Conservation (phyloP, 148 eudicot species). For the Bassia scoparia region DNA sequence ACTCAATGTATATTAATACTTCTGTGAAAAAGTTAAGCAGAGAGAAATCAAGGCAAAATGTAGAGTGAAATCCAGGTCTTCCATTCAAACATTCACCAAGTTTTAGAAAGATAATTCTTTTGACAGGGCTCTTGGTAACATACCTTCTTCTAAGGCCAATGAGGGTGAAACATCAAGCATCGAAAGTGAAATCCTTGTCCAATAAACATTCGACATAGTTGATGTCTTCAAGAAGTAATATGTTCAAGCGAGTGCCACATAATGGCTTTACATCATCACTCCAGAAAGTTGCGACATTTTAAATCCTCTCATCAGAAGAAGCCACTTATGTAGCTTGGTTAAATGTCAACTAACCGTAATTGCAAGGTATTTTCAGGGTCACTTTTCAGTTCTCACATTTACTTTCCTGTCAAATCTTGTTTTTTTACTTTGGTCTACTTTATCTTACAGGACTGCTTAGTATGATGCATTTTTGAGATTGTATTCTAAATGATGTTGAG, state of each 20-base stretch:
- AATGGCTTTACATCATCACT: constrained; percentile 31
- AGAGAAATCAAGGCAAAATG: constrained; percentile 14
- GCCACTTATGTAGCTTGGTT: constrained; percentile 5
- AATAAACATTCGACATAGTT: constrained; percentile 9
- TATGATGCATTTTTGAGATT: constrained; percentile 25
- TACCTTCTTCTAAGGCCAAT: constrained; percentile 12
- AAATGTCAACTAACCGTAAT: constrained; percentile 5
- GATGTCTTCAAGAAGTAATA: constrained; percentile 13
- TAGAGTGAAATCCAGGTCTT: constrained; percentile 24
- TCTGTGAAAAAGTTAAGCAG: constrained; percentile 13
- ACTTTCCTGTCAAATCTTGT: background rate
- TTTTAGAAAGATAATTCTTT: constrained; percentile 1
- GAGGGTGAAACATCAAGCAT: constrained; percentile 18
- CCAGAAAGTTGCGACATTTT: constrained; percentile 28
- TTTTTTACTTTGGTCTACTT: constrained; percentile 12
- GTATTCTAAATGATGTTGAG: constrained; percentile 31
- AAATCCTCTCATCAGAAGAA: constrained; percentile 31
- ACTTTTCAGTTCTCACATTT: background rate
- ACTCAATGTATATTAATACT: constrained; percentile 4
- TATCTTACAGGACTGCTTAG: constrained; percentile 18
- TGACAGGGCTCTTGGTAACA: constrained; percentile 10
- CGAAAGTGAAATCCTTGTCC: constrained; percentile 12
- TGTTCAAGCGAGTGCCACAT: constrained; percentile 20
- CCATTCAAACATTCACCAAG: constrained; percentile 15
- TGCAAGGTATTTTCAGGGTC: constrained; percentile 20